Conservation (phyloP, 2,329 filamentous ascomycete species). For the Coniochaeta sp. region DNA sequence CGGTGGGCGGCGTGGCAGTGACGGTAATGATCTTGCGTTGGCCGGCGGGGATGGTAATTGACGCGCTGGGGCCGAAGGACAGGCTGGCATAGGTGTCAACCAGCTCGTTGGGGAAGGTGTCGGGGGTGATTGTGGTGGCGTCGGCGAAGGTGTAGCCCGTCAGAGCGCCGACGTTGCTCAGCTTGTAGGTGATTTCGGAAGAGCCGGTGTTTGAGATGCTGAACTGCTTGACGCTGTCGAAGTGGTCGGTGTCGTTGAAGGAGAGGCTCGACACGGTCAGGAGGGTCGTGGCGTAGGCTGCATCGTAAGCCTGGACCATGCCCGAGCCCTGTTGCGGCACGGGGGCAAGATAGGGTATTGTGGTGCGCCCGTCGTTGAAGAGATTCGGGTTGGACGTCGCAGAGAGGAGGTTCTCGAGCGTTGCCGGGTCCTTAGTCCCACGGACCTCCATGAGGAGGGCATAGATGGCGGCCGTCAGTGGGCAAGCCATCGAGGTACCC, state of each 20-base stretch:
- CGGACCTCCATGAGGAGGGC: slow-evolving; percentile 46
- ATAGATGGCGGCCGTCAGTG: slow-evolving; percentile 42
- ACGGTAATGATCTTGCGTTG: slow-evolving; percentile 40
- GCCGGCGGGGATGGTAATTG: slow-evolving; percentile 34
- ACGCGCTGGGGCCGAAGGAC: slow-evolving; percentile 27
- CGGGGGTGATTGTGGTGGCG: slow-evolving; percentile 24
- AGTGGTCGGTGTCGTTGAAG: slow-evolving; percentile 59
- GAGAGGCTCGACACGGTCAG: slow-evolving; percentile 50
- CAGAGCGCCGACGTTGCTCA: slow-evolving; percentile 42
- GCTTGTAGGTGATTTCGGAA: slow-evolving; percentile 40
- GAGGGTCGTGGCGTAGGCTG: slow-evolving; percentile 45
- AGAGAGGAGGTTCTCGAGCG: slow-evolving; percentile 41
- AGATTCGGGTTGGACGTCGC: slow-evolving; percentile 40
- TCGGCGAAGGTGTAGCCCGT: slow-evolving; percentile 46
- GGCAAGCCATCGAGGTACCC: slow-evolving; percentile 48
- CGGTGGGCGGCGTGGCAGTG: slow-evolving; percentile 30
- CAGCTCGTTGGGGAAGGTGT: slow-evolving; percentile 37
- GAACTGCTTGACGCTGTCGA: slow-evolving; percentile 32
- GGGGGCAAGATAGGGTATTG: slow-evolving; percentile 38
- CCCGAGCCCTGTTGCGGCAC: slow-evolving; percentile 55
- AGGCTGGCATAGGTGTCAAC: slow-evolving; percentile 33
- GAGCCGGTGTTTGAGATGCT: slow-evolving; percentile 47
- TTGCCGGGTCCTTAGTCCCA: slow-evolving; percentile 41
- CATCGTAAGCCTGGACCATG: slow-evolving; percentile 52
- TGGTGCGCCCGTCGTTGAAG: slow-evolving; percentile 35